These are phyloP conservation scores for Diutina ranongensis DNA, from an alignment of 1,139 yeast genomes.

Conservation along the genomic window DNA sequence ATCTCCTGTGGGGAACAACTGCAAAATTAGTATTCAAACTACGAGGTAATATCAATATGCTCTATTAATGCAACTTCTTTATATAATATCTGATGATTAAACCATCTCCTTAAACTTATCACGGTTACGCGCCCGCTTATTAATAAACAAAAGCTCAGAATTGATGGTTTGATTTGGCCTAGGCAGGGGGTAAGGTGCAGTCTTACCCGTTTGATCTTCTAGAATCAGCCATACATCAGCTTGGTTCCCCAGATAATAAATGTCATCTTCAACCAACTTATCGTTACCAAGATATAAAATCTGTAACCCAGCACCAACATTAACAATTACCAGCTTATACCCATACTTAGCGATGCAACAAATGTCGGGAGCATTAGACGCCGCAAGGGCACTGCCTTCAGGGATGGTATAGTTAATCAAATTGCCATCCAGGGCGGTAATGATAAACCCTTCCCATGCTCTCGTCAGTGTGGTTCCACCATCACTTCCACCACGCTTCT, in stretches of 20 bases:
- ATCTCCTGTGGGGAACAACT: too few relatives aligned
- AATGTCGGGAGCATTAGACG: constrained; percentile 16
- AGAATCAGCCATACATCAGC: constrained; percentile 12
- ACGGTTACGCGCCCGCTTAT: constrained; percentile 29
- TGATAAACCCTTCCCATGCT: constrained; percentile 74
- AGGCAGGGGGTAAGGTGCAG: constrained; percentile 9
- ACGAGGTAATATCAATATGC: constrained; percentile 1
- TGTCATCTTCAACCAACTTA: constrained; percentile 30
- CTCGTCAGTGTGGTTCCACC: neutral
- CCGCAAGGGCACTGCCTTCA: constrained; percentile 21
- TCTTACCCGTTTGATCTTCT: constrained; percentile 12
- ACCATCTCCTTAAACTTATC: neutral
- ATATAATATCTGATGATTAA: neutral
- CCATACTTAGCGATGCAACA: constrained; percentile 50
- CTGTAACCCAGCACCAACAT: constrained; percentile 62
- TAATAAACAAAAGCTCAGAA: constrained; percentile 36
- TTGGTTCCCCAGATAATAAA: constrained; percentile 25
- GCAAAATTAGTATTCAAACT: too few relatives aligned
- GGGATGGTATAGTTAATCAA: constrained; percentile 54
- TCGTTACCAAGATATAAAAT: constrained; percentile 62
- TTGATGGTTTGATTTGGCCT: constrained; percentile 10
- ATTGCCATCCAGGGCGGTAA: constrained; percentile 50
- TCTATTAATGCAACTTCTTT: constrained; percentile 4
- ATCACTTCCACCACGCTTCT: neutral
- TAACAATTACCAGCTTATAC: constrained; percentile 62